A percentile compares a stretch with the other conserved stretches of the same genome.
These are phyloP conservation scores for Colletotrichum sp. DNA, from an alignment of 2,329 filamentous ascomycete species.

Conservation along the genomic window DNA sequence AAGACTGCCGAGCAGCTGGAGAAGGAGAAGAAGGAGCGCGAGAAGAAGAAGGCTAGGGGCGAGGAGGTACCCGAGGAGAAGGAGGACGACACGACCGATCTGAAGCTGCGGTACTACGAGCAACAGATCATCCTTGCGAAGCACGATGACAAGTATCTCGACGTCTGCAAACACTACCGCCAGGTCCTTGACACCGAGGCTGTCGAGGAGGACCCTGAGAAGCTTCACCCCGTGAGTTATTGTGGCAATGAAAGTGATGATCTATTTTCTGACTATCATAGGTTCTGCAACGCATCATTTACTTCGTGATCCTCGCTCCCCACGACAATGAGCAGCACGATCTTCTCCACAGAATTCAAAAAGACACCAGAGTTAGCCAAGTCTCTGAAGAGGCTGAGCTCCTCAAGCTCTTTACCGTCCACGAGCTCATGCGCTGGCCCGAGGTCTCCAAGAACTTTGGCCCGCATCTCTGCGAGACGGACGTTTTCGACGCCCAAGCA, in stretches of 20 bases:
- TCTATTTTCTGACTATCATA: slow-evolving; percentile 36
- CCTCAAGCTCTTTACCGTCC: slow-evolving; percentile 91
- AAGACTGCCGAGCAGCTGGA: slow-evolving; percentile 88
- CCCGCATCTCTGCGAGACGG: slow-evolving; percentile 83
- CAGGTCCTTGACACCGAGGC: slow-evolving; percentile 96
- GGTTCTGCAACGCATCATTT: slow-evolving; percentile 94
- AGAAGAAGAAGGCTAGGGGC: slow-evolving; percentile 82
- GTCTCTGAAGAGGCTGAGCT: slow-evolving; percentile 83
- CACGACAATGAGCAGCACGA: slow-evolving; percentile 99
- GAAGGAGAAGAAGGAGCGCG: slow-evolving; percentile 86
- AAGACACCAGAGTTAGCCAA: slow-evolving; percentile 80
- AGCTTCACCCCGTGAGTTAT: slow-evolving; percentile 78
- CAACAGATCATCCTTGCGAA: slow-evolving; percentile 96
- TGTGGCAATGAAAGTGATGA: neutral
- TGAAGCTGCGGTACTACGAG: slow-evolving; percentile 96
- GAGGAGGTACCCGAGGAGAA: slow-evolving; percentile 80
- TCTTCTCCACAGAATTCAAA: slow-evolving; percentile 89
- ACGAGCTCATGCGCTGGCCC: slow-evolving; percentile 98
- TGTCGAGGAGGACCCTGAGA: slow-evolving; percentile 86
- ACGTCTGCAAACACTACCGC: slow-evolving; percentile 97
- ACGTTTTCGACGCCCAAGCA: slow-evolving; percentile 79
- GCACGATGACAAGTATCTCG: slow-evolving; percentile 96
- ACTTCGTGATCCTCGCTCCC: slow-evolving; percentile 94
- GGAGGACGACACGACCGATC: slow-evolving; percentile 90
- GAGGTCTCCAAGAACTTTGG: slow-evolving; percentile 89